Percentiles rank a stretch among this genome's conserved stretches.
Evolutionary conservation across 805 yeast genomes (phyloP).

Genomic region (Wickerhamiella dianesei): DNA sequence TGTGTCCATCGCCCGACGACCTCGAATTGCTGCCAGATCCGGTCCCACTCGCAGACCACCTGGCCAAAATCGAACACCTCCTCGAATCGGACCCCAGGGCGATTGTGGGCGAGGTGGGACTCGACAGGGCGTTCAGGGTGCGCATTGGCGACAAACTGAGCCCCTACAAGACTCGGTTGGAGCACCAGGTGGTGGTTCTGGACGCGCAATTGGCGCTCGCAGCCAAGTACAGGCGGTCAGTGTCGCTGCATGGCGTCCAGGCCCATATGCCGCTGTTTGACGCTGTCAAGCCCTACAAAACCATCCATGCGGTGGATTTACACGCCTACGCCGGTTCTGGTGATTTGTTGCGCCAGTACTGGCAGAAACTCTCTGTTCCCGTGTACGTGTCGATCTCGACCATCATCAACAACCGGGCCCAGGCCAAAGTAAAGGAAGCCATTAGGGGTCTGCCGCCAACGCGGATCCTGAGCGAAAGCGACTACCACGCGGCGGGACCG

Average conservation of each 20-base stretch:
- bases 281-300: slow-evolving; percentile 21
- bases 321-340: slow-evolving; percentile 80
- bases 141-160: slow-evolving; percentile 32
- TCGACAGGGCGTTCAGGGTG: slow-evolving; percentile 62
- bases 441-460: slow-evolving; percentile 26
- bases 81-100: slow-evolving; percentile 24
- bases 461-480: slow-evolving; percentile 41
- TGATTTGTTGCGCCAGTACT: slow-evolving; percentile 33
- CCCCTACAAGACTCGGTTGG: slow-evolving; percentile 42
- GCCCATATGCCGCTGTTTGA: slow-evolving; percentile 53
- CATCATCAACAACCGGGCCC: slow-evolving; percentile 31
- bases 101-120: slow-evolving; percentile 81
- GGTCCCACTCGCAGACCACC: slow-evolving; percentile 27
- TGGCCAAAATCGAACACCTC: slow-evolving; percentile 25
- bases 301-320: slow-evolving; percentile 38
- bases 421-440: slow-evolving; percentile 23
- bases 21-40: slow-evolving; percentile 51
- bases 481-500: slow-evolving; percentile 27
- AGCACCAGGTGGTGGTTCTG: slow-evolving; percentile 53
- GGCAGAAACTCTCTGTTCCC: slow-evolving; percentile 16
- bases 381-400: slow-evolving; percentile 43
- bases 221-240: slow-evolving; percentile 31
- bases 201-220: slow-evolving; percentile 44
- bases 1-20: slow-evolving; percentile 27
- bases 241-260: slow-evolving; percentile 77